Conservation (phyloP, 371 early-diverging fungal genomes). For the Vairimorpha ceranae region DNA sequence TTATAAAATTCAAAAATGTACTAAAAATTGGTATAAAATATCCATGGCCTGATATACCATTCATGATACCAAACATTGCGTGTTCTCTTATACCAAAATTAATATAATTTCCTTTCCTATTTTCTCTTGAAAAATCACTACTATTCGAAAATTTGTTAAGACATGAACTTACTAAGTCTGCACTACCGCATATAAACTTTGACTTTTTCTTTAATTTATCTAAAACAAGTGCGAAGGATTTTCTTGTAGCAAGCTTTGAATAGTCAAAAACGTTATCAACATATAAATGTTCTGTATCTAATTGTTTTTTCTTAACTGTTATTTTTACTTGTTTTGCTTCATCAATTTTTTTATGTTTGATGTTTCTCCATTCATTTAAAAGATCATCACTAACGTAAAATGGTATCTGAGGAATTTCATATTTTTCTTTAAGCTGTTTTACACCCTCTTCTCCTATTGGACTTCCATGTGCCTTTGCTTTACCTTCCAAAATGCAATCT, state of each 20-base stretch:
- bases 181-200: conserved; percentile 89
- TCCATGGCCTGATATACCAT: conserved; percentile 83
- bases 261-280: conserved; percentile 45
- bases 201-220: conserved; percentile 71
- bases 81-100: conserved; percentile 97
- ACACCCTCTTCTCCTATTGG: conserved; percentile 77
- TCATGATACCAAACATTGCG: conserved; percentile 88
- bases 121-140: conserved; percentile 67
- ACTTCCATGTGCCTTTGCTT: conserved; percentile 76
- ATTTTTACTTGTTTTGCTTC: conserved; percentile 66
- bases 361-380: conserved; percentile 65
- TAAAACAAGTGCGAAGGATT: conserved; percentile 68
- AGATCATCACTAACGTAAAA: conserved; percentile 68
- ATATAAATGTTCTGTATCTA: not conserved
- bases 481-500: conserved; percentile 76
- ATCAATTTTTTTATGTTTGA: conserved; percentile 70
- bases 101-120: conserved; percentile 77
- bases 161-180: conserved; percentile 93
- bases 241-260: conserved; percentile 59
- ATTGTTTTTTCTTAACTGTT: conserved; percentile 46
- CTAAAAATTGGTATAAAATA: conserved; percentile 75
- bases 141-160: conserved; percentile 84
- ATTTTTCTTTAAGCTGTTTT: conserved; percentile 71
- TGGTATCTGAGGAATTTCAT: conserved; percentile 66
- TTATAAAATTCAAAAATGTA: conserved; percentile 90